Conservation (phyloP, 2,329 filamentous ascomycete genomes). For the Xylariaceae sp. region DNA sequence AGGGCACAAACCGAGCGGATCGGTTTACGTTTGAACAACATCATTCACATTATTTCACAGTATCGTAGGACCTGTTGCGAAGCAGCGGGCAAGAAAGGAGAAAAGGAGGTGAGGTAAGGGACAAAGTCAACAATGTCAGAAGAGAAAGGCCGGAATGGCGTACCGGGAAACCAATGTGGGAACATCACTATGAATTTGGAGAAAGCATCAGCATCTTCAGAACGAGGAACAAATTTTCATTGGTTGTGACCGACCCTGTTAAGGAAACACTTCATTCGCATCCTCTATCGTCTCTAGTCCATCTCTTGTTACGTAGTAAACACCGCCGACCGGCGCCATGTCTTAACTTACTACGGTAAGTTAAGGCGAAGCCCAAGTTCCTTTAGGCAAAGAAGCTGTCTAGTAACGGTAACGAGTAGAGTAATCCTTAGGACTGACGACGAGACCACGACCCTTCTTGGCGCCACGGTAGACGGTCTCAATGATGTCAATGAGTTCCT, state of each 20-base stretch:
- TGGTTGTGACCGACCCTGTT: slow-evolving; percentile 37
- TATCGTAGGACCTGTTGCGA: no score
- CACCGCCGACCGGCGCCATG: no score
- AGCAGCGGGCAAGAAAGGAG: no score
- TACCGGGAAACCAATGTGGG: slow-evolving; percentile 19
- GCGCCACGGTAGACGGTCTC: slow-evolving; percentile 98
- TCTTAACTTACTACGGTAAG: not conserved
- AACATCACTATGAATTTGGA: slow-evolving; percentile 20
- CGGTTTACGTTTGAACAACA: no score
- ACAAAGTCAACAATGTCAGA: no score
- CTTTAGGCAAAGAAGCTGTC: not conserved
- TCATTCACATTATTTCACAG: no score
- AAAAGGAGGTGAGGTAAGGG: no score
- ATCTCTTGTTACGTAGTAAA: no score
- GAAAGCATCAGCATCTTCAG: slow-evolving; percentile 30
- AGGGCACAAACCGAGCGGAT: no score
- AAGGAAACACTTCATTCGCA: not conserved
- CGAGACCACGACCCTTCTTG: slow-evolving; percentile 94
- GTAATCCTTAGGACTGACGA: slow-evolving; percentile 86
- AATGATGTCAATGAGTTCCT: slow-evolving; percentile 96
- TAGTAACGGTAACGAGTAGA: slow-evolving; percentile 32
- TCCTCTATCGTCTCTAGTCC: not conserved
- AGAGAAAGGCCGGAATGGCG: slow-evolving; percentile 12
- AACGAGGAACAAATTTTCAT: slow-evolving; percentile 15
- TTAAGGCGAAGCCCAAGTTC: no score